phyloP scores from a whole-genome alignment of 2,329 filamentous ascomycete species.

The Fusarium phyllophilum region DNA sequence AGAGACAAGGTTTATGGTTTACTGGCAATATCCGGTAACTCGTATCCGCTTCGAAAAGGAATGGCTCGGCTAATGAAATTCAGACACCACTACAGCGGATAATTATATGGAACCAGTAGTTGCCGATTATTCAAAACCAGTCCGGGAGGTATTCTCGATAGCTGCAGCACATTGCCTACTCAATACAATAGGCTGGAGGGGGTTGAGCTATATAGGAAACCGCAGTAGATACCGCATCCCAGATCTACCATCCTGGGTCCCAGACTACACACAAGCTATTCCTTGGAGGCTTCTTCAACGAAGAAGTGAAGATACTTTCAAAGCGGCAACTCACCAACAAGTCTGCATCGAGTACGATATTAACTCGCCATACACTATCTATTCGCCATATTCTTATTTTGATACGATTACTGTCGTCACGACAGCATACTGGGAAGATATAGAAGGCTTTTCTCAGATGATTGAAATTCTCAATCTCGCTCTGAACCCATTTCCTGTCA shows the following conservation, averaged over 20 bases:
- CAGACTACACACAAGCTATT: not conserved
- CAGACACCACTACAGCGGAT: not conserved
- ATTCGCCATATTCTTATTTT: not conserved
- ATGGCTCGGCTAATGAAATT: not conserved
- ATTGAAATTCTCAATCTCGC: not conserved
- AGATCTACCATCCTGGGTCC: not conserved
- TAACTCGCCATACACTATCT: not conserved
- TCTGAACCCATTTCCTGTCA: not conserved
- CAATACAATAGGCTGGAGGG: not conserved
- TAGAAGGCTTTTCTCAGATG: not conserved
- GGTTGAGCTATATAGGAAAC: not conserved
- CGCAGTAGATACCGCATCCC: not conserved
- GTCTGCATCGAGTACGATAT: not conserved
- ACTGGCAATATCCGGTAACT: not conserved
- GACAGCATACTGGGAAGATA: not conserved
- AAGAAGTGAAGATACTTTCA: not conserved
- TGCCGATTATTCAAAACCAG: not conserved
- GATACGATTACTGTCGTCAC: not conserved
- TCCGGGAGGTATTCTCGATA: not conserved
- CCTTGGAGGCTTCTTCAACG: conserved; percentile 2
- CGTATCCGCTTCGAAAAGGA: accelerated
- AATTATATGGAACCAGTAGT: not conserved
- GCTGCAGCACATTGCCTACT: conserved; percentile 2
- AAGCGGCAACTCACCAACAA: not conserved
- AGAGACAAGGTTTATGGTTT: not conserved